phyloP scores from a whole-genome alignment of 306 rosid genomes.

The Quercus aquifolioides region DNA sequence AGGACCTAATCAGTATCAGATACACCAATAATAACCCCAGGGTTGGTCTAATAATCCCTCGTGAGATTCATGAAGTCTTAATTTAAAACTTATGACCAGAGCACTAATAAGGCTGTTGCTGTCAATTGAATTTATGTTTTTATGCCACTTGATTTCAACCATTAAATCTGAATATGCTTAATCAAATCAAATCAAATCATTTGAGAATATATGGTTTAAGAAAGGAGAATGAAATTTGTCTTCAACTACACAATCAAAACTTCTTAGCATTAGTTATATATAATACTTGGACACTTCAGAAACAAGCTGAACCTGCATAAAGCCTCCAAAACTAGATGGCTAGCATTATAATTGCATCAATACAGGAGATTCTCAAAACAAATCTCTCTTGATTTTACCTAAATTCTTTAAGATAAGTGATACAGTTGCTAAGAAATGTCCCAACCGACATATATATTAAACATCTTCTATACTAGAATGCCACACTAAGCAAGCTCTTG shows the following conservation, averaged over 20 bases:
- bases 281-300: background rate
- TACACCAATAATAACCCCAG: no score
- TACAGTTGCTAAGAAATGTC: background rate
- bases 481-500: slow-evolving; percentile 37
- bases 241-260: background rate
- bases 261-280: background rate
- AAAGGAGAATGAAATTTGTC: no score
- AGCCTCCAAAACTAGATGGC: background rate
- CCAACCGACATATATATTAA: slow-evolving; percentile 5
- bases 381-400: slow-evolving; percentile 7
- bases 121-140: background rate
- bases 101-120: background rate
- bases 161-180: no score
- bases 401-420: background rate
- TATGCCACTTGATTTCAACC: background rate
- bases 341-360: background rate
- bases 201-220: no score
- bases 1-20: no score
- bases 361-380: slow-evolving; percentile 6
- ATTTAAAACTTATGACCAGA: background rate
- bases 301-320: background rate
- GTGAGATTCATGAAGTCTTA: no score
- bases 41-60: no score
- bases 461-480: background rate
- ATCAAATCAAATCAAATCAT: no score